Base-by-base conservation (phyloP, 2,329 filamentous ascomycete species). In the Aschersonia sp. region DNA sequence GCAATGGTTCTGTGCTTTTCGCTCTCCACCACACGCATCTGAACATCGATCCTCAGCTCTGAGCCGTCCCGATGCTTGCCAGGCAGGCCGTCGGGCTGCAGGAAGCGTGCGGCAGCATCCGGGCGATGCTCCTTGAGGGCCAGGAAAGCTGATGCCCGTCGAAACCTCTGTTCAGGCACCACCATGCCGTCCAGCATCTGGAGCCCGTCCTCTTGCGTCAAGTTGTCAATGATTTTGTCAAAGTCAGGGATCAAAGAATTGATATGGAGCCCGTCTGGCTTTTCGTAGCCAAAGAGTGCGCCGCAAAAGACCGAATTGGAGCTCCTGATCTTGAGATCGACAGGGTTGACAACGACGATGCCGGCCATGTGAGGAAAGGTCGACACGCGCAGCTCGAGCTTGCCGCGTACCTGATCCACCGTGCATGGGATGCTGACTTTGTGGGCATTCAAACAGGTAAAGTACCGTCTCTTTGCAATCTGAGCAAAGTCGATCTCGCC, bases 301-400 rank as follows among this genome's bases (percentile, higher is more conserved):
- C 87, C 84, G 6, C 87, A 94, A 59, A 98, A 97, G 22, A 94
- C 90, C 4, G 87, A 86, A 62, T 98, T 98, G 7, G 89, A 92
- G 66, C 89, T 95, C 59, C 85, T 85, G 56, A 98, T 84, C 45
- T 79, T 77, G 53, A 97, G 73, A 1, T 76, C 80, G 32, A 79
- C 69, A 1, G 90, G 83, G n/a, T 85, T 83, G 10, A 98, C 73
- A 7, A 98, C 89, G 59, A 98, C 81, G 58, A 98, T 95, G 45
- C 92, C 92, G 48, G 92, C 92, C 65, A 98, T 95, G 60, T 98
- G 90, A 12, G 92, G 92, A 54, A 95, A 94, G 59, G 88, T 95
- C 12, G 90, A 95, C 42, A 98, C 77, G 46, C 87, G 81, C 53
- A 98, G 75, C 53, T 86, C 81, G 14, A 79, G 74, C 54, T 81